Percentiles rank a stretch among this genome's conserved stretches.
These are phyloP conservation scores for Paralagenidium karlingii DNA, from an alignment of 352 stramenopile species.

Conservation along the genomic window DNA sequence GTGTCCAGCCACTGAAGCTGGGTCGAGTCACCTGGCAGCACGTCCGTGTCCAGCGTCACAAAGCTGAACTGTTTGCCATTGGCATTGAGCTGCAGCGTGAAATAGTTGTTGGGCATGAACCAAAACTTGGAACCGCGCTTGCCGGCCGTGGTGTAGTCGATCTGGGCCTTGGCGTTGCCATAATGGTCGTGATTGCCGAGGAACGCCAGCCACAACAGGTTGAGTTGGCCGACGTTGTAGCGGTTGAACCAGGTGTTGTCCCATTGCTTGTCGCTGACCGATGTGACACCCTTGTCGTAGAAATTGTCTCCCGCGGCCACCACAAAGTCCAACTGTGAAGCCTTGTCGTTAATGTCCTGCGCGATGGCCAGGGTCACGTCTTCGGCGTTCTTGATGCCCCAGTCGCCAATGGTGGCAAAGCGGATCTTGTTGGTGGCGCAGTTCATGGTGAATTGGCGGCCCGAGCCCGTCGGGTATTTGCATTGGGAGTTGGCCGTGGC, in stretches of 20 bases:
- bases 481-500: too few relatives aligned
- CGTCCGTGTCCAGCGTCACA: conserved; percentile 15
- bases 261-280: conserved; percentile 14
- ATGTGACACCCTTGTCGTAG: conserved; percentile 19
- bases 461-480: too few relatives aligned
- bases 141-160: conserved; percentile 18
- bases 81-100: too few relatives aligned
- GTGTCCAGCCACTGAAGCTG: conserved; percentile 13
- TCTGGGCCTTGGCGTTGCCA: conserved; percentile 17
- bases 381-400: too few relatives aligned
- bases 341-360: too few relatives aligned
- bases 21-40: too few relatives aligned
- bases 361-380: too few relatives aligned
- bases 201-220: conserved; percentile 21
- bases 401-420: conserved; percentile 22
- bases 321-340: conserved; percentile 27
- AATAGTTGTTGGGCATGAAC: conserved; percentile 20
- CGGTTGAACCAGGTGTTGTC: conserved; percentile 17
- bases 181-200: conserved; percentile 29
- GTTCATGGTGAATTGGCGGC: too few relatives aligned
- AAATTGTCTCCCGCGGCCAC: conserved; percentile 28
- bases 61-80: conserved; percentile 17
- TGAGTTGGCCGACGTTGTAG: conserved; percentile 16
- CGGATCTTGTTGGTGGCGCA: conserved; percentile 14
- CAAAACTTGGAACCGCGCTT: conserved; percentile 14